These are phyloP conservation scores for Amylocystis lapponica DNA, from an alignment of 768 basidiomycete species.

Conservation along the genomic window DNA sequence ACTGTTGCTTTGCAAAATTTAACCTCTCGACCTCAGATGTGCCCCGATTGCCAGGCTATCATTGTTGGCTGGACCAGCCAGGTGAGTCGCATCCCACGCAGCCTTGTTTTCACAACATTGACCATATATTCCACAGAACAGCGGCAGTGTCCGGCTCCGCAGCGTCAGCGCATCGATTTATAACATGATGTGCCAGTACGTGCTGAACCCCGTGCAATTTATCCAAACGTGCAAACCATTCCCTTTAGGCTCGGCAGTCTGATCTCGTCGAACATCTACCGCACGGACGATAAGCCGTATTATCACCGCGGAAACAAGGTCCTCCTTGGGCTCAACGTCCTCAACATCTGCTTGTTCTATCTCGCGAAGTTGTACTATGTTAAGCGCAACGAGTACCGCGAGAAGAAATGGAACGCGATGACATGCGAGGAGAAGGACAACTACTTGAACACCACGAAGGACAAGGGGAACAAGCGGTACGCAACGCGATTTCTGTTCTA, in stretches of 20 bases:
- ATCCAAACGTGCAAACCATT: too few relatives aligned
- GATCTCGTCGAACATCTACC: conserved; percentile 51
- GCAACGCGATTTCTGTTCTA: too few relatives aligned
- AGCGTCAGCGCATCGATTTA: conserved; percentile 57
- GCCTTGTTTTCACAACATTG: too few relatives aligned
- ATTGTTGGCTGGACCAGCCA: conserved; percentile 57
- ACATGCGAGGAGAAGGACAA: conserved; percentile 33
- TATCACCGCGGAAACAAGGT: conserved; percentile 54
- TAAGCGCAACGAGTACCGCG: conserved; percentile 52
- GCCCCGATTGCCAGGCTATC: conserved; percentile 46
- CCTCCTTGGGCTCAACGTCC: conserved; percentile 46
- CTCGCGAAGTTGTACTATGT: conserved; percentile 51
- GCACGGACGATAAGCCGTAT: conserved; percentile 47
- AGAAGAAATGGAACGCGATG: conserved; percentile 53
- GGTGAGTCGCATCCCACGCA: too few relatives aligned
- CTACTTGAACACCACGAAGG: conserved; percentile 29
- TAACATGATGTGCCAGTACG: too few relatives aligned
- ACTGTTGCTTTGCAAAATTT: conserved; percentile 27
- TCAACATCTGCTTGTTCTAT: conserved; percentile 50
- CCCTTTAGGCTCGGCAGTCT: conserved; percentile 38
- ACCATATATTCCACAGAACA: conserved; percentile 57
- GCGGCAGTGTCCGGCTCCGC: conserved; percentile 52
- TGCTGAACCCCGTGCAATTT: too few relatives aligned
- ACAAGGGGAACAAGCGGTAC: conserved; percentile 27
- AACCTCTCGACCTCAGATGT: conserved; percentile 39